These are phyloP conservation scores for Citrus mangshanensis DNA, from an alignment of 345 rosid species.

Conservation along the genomic window DNA sequence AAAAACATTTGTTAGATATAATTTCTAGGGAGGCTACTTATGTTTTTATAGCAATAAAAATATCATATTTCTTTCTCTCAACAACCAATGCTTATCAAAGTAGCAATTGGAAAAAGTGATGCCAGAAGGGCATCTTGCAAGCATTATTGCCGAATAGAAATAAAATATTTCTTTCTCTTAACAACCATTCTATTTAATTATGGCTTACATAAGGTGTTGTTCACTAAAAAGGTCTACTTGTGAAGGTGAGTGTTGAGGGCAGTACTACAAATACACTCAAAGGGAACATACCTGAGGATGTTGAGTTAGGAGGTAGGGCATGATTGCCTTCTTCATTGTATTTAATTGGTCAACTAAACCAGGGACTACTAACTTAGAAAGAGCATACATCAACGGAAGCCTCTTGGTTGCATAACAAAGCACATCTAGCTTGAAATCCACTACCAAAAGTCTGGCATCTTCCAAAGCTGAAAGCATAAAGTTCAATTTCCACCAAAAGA, in stretches of 20 bases:
- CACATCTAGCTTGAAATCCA: constrained; percentile 70
- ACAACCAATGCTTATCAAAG: neutral
- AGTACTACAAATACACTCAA: neutral
- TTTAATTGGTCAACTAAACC: constrained; percentile 73
- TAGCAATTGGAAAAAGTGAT: neutral
- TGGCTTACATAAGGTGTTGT: neutral
- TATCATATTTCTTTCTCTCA: neutral
- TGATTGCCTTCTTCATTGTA: constrained; percentile 52
- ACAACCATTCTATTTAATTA: neutral
- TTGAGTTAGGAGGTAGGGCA: constrained; percentile 49
- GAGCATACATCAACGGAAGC: constrained; percentile 54
- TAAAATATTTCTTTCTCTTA: too few species aligned
- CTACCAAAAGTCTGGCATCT: constrained; percentile 60
- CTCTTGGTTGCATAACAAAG: constrained; percentile 73
- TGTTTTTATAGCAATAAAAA: neutral
- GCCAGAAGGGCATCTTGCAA: neutral
- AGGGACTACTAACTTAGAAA: constrained; percentile 69
- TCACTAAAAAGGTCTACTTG: neutral
- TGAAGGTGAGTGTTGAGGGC: neutral
- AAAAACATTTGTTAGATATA: neutral
- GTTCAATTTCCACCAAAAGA: neutral
- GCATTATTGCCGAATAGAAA: neutral
- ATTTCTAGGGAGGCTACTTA: neutral
- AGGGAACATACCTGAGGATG: constrained; percentile 52
- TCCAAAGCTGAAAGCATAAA: constrained; percentile 51